Evolutionary conservation across 306 rosid genomes (phyloP), one percentile per base, ranked within the genome.

Genomic region (Psophocarpus tetragonolobus): DNA sequence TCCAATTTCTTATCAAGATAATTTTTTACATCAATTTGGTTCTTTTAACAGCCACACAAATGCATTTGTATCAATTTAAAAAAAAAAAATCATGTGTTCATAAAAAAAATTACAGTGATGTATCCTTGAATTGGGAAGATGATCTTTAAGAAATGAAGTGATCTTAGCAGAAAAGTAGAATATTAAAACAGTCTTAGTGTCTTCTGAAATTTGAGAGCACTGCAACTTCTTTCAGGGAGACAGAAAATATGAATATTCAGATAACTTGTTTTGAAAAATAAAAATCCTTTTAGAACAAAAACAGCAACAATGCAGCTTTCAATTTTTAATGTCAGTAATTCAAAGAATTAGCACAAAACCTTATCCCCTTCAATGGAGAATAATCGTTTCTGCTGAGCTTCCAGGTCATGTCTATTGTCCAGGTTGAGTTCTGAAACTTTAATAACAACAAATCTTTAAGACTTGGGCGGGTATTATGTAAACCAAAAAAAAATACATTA

Each of bases 341-440:
- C 63, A 50, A 71, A 71, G 33, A 64, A 60, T 12, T 68, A 58
- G 77, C 53, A 58, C 68, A 53, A 83, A 83, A 92, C 99, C 99
- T 88, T 75, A 74, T 87, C 84, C 71, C 62, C 88, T 61, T 74
- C 62, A 48, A 17, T 38, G 72, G 81, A 74, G 30, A 82, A 65
- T 30, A 70, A 38, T 75, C 41, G 74, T 76, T 79, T 83, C 65
- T 41, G 85, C 81, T 73, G 91, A 66, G 78, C 67, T 77, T 65
- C 81, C 41, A 15, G 77, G 61, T 75, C 79, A 77, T 68, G 82
- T 80, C 36, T 83, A 41, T 76, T 75, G 32, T 82, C 79, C 61
- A 65, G 60, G 29, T 85, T 71, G 13, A 68, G 74, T 86, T 85
- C 97, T 96, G 87, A 79, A 79, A 89, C 26, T 65, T 65, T 69